Base-by-base conservation (phyloP, 169 alveolate species). In the Eimeria tenella region DNA sequence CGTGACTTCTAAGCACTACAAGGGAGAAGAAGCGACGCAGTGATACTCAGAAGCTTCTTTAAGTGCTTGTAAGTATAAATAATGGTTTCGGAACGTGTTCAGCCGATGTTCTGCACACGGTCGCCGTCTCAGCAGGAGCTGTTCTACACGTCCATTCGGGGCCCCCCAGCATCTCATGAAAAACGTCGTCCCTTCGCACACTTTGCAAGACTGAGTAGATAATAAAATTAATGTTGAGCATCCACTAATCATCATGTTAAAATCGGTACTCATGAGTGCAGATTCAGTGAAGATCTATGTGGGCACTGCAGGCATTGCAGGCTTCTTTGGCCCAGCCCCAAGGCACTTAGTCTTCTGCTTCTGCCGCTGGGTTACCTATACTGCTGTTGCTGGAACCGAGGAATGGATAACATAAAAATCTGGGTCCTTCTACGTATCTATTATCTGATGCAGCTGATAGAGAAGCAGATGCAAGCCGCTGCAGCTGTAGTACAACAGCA, bases 241-340 rank as follows among this genome's bases (percentile, higher is more conserved):
- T 31, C 42, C 42, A 2, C 4, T 31, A 31, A 31, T 31, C 42
- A 31, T 70, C n/a, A 70, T 11, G 9, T 70, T 70, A 11, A 70
- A 70, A 70, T 21, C 0, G 53, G 79, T 23, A 23, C 52, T 70
- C 56, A 55, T 53, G 52, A 25, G 13, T 19, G 88, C 71, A 50
- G 88, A 21, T 19, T 7, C 88, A 13, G 17, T 52, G 88, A 79
- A 15, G 62, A 79, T 55, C 70, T 50, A 79, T 0, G 88, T 31
- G 42, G 42, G 42, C 2, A 31, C 42, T 31, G 42, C 42, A 49
- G 53, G 88, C 88, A 70, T 70, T 70, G 88, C 70, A 53, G 88
- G 88, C 88, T 19, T 79, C 65, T 53, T 23, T 79, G 88, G 49
- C 65, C 88, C 88, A 79, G 70, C 71, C 88, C 88, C 88, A 50